Evolutionary conservation across 495 filamentous ascomycete species (phyloP).

Genomic region (Parachaetomium inaequale): DNA sequence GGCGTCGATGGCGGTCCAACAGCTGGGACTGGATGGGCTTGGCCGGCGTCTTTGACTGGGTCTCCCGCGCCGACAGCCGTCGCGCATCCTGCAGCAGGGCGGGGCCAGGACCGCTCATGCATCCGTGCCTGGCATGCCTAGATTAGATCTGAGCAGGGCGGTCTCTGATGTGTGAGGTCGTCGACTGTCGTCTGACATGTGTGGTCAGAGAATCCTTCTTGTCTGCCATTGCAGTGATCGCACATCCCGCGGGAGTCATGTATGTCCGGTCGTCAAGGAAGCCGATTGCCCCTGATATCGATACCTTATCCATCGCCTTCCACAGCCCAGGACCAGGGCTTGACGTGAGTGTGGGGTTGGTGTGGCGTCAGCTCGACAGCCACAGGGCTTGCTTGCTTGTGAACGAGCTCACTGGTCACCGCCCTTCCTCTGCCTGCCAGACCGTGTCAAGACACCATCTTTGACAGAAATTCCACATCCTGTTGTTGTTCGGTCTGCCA

Average conservation of each 20-base stretch:
- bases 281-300: too few species aligned
- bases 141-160: background rate
- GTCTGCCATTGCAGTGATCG: too few species aligned
- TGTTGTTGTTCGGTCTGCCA: background rate
- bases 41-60: background rate
- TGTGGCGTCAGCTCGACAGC: background rate
- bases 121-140: slow-evolving; percentile 11
- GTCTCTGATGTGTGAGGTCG: too few species aligned
- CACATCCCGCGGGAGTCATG: too few species aligned
- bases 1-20: background rate
- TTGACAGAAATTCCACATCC: too few species aligned
- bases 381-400: too few species aligned
- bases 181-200: background rate
- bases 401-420: too few species aligned
- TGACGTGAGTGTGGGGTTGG: background rate
- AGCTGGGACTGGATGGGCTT: background rate
- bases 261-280: too few species aligned
- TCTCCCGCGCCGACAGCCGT: background rate
- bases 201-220: background rate
- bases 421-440: too few species aligned
- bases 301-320: too few species aligned
- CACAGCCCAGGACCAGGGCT: too few species aligned
- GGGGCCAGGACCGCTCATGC: slow-evolving; percentile 16
- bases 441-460: too few species aligned
- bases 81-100: background rate